A percentile compares a stretch with the other conserved stretches of the same genome.
Conservation (phyloP, 345 rosid species). For the Melastoma malabathricum region DNA sequence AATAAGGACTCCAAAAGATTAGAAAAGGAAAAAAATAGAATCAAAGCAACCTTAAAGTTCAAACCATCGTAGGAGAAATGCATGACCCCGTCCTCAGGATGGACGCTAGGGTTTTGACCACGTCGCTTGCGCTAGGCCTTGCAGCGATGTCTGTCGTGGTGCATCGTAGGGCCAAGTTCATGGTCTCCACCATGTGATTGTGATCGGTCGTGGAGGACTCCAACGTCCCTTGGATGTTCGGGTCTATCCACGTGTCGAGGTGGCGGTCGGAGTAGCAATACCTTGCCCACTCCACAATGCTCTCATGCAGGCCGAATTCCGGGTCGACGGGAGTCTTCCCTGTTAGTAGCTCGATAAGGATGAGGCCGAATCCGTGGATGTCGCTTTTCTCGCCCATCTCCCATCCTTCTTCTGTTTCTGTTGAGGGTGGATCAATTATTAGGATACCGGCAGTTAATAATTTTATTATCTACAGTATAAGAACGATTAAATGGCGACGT, state of each 20-base stretch:
- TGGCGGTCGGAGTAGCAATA: conserved; percentile 65
- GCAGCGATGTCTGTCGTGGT: conserved; percentile 49
- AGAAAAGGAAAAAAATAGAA: conserved; percentile 6
- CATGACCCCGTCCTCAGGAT: conserved; percentile 23
- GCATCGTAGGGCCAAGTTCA: conserved; percentile 68
- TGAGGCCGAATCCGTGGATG: conserved; percentile 51
- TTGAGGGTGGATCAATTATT: background rate
- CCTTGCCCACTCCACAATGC: conserved; percentile 59
- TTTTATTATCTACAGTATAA: no score
- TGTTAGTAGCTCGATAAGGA: conserved; percentile 56
- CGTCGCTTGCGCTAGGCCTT: conserved; percentile 41
- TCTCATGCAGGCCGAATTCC: conserved; percentile 40
- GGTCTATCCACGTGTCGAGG: conserved; percentile 57
- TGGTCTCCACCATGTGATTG: conserved; percentile 31
- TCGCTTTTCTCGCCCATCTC: conserved; percentile 47
- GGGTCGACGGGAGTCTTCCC: conserved; percentile 46
- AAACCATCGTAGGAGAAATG: conserved; percentile 8
- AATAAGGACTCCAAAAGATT: no score
- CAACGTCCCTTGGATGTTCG: conserved; percentile 23
- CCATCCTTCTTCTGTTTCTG: conserved; percentile 50
- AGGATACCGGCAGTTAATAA: no score
- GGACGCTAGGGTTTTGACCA: conserved; percentile 37
- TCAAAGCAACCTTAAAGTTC: background rate
- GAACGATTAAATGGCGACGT: conserved; percentile 1
- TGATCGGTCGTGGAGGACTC: conserved; percentile 14